Evolutionary conservation across 176 grass and related monocot species (phyloP), one percentile per base, ranked within the genome.

Genomic region (Guadua angustifolia): DNA sequence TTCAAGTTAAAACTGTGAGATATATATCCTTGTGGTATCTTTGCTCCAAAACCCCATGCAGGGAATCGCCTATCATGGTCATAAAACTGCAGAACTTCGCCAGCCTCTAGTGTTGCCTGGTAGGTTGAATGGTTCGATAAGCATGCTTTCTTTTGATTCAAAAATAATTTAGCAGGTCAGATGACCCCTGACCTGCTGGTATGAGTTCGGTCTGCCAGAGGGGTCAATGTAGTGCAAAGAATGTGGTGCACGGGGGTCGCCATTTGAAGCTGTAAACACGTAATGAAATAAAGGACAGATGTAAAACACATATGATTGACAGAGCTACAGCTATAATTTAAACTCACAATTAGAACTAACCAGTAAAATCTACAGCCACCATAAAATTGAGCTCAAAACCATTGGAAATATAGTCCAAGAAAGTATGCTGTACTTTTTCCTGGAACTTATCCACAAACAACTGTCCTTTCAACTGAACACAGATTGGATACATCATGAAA

Each of bases 301-400:
- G 33, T 69, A 74, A 83, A 59, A 61, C 17, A 85, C 14, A 71
- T 2, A 73, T 53, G 45, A 74, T 21, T 66, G 26, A 52, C 50
- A 74, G 39, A 71, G 38, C 11, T 79, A 67, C 3, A 74, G 3
- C 55, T 25, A 39, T 40, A 82, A 82, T 61, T 62, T 65, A 70
- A 69, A 68, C 10, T 32, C 40, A 71, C 6, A 77, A 52, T 59
- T 51, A 29, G 9, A 73, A 47, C 83, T 89, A 66, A 99, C 96
- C 96, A 73, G 96, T 99, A 81, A 95, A 99, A 88, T 99, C 96
- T 19, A 99, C 63, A 79, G 96, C 96, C 65, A 92, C 91, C 96
- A 99, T 95, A 73, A 99, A 99, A 84, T 99, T 99, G 42, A 99
- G 83, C 76, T 99, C 96, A 87, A 99, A 99, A 42, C 96, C 91